Evolutionary conservation across 306 rosid genomes (phyloP).

Genomic region (Pachyrhizus erosus): DNA sequence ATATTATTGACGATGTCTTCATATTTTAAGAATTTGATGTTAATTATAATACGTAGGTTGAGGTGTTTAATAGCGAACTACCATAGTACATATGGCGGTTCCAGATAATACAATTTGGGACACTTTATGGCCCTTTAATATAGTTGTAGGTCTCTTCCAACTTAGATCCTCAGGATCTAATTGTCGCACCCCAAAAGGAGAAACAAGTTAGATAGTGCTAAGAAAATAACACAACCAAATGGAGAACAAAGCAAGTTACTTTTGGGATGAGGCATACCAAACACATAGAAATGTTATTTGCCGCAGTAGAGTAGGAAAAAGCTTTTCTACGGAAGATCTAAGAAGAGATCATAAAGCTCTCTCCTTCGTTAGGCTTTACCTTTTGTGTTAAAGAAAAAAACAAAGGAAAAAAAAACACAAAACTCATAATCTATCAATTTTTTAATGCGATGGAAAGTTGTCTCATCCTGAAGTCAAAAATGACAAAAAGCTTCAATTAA

Average conservation of each 20-base stretch:
- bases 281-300: background rate
- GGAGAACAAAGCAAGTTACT: conserved; percentile 3
- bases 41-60: background rate
- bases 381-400: background rate
- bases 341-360: background rate
- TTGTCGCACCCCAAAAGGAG: conserved; percentile 1
- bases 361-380: background rate
- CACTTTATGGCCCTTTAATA: background rate
- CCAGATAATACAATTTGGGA: background rate
- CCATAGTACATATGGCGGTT: background rate
- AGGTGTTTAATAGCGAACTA: background rate
- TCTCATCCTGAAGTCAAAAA: background rate
- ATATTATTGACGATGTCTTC: background rate
- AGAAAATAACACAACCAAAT: background rate
- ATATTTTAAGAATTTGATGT: background rate
- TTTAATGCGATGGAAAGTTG: background rate
- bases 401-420: background rate
- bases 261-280: background rate
- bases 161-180: background rate
- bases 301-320: background rate
- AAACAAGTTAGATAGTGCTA: background rate
- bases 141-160: background rate
- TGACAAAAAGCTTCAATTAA: background rate
- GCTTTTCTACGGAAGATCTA: background rate
- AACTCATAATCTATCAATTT: background rate